Percentiles rank a stretch among this genome's conserved stretches.
These are phyloP conservation scores for Calocybe cyanea DNA, from an alignment of 768 basidiomycete genomes.

Conservation along the genomic window DNA sequence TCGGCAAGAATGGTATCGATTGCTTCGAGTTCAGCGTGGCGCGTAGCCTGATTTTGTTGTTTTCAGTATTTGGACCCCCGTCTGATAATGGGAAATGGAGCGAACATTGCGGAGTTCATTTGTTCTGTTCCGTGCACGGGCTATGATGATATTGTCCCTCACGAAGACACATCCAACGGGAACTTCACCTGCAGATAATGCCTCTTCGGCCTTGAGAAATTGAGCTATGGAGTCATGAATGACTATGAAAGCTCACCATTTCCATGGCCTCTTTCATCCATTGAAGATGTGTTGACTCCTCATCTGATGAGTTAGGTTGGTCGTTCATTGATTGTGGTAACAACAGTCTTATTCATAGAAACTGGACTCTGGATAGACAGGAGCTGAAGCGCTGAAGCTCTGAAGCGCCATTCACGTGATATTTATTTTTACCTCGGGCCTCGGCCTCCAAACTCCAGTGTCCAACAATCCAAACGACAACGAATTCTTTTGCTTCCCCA, in stretches of 20 bases:
- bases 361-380: too few species aligned
- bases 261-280: conserved; percentile 85
- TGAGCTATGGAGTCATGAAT: conserved; percentile 9
- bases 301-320: not conserved
- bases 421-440: too few species aligned
- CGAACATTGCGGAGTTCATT: conserved; percentile 90
- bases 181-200: conserved; percentile 80
- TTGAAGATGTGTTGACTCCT: conserved; percentile 29
- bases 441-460: too few species aligned
- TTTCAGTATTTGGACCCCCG: conserved; percentile 4
- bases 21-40: conserved; percentile 96
- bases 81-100: not conserved
- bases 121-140: conserved; percentile 87
- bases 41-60: conserved; percentile 67
- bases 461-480: too few species aligned
- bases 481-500: too few species aligned
- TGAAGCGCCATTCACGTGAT: too few species aligned
- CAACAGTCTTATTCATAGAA: too few species aligned
- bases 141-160: conserved; percentile 70
- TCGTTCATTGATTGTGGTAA: not conserved
- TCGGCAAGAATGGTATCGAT: conserved; percentile 83
- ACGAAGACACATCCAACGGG: conserved; percentile 98
- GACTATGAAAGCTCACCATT: conserved; percentile 52
- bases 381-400: too few species aligned
- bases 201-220: conserved; percentile 70